Evolutionary conservation across 768 basidiomycete species (phyloP).

Genomic region (Tephrocybe sp.): DNA sequence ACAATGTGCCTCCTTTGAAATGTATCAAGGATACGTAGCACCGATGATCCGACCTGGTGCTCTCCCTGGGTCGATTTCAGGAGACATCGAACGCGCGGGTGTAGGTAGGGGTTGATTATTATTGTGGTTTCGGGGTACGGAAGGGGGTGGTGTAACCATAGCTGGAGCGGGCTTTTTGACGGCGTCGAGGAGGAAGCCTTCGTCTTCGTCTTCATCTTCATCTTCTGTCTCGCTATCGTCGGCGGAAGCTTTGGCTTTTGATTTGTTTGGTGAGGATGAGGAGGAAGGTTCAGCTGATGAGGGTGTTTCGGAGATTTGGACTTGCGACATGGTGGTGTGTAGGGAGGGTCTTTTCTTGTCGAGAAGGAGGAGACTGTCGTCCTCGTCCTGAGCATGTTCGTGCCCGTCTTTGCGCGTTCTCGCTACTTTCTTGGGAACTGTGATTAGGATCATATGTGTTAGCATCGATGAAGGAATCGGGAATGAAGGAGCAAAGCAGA

Average conservation of each 20-base stretch:
- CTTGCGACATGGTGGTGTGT: constrained; percentile 14
- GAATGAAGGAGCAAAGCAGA: constrained; percentile 21
- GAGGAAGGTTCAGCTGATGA: constrained; percentile 17
- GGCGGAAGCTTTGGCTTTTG: constrained; percentile 27
- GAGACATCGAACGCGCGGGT: constrained; percentile 49
- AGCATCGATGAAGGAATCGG: neutral
- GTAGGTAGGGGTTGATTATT: constrained; percentile 41
- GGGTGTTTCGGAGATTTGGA: constrained; percentile 15
- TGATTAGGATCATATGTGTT: neutral
- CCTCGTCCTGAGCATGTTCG: constrained; percentile 59
- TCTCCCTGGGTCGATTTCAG: constrained; percentile 45
- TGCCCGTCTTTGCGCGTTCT: constrained; percentile 62
- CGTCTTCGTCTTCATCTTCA: constrained; percentile 35
- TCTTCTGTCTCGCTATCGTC: constrained; percentile 56
- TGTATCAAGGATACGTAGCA: constrained; percentile 58
- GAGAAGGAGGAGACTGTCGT: constrained; percentile 55
- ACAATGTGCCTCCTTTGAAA: neutral
- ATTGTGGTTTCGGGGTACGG: constrained; percentile 9
- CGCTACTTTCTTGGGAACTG: constrained; percentile 63
- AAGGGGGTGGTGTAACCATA: constrained; percentile 15
- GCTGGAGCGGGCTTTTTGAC: constrained; percentile 21
- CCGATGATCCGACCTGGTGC: constrained; percentile 77
- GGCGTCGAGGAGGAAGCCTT: constrained; percentile 24
- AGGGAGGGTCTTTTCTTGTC: constrained; percentile 35
- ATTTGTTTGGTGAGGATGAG: constrained; percentile 22